These are phyloP conservation scores for Leccinum imitatum DNA, from an alignment of 768 basidiomycete genomes.

Conservation along the genomic window DNA sequence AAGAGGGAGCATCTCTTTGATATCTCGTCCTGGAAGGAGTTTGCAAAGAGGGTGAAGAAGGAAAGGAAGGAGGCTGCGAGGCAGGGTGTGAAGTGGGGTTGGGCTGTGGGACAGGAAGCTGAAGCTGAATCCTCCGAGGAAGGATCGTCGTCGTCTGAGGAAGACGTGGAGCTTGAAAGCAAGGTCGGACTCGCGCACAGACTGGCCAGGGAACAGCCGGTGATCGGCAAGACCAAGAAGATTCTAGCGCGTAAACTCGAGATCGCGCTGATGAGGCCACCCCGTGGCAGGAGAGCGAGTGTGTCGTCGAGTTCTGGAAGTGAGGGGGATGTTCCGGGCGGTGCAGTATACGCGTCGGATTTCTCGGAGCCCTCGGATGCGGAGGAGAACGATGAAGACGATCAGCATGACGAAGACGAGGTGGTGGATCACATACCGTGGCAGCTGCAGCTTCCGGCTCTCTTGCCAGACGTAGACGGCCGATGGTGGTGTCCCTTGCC, in stretches of 20 bases:
- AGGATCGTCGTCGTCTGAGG: conserved; percentile 10
- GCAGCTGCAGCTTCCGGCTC: conserved; percentile 37
- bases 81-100: conserved; percentile 24
- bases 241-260: conserved; percentile 22
- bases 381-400: conserved; percentile 40
- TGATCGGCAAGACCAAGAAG: conserved; percentile 27
- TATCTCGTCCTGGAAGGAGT: conserved; percentile 46
- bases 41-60: conserved; percentile 36
- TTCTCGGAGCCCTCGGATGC: conserved; percentile 54
- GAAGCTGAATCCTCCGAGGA: conserved; percentile 3
- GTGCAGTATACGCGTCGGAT: conserved; percentile 50
- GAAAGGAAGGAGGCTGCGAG: conserved; percentile 35
- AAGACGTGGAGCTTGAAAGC: conserved; percentile 3
- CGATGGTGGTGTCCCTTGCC: conserved; percentile 52
- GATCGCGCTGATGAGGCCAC: conserved; percentile 12
- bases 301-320: conserved; percentile 23
- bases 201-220: conserved; percentile 26
- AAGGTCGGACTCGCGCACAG: not conserved
- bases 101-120: conserved; percentile 16
- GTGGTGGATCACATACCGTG: conserved; percentile 36
- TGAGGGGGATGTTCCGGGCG: conserved; percentile 14
- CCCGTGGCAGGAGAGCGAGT: not conserved
- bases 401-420: conserved; percentile 15
- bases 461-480: conserved; percentile 42
- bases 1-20: conserved; percentile 38